Conservation (phyloP, 345 rosid genomes). For the Dimocarpus longan region DNA sequence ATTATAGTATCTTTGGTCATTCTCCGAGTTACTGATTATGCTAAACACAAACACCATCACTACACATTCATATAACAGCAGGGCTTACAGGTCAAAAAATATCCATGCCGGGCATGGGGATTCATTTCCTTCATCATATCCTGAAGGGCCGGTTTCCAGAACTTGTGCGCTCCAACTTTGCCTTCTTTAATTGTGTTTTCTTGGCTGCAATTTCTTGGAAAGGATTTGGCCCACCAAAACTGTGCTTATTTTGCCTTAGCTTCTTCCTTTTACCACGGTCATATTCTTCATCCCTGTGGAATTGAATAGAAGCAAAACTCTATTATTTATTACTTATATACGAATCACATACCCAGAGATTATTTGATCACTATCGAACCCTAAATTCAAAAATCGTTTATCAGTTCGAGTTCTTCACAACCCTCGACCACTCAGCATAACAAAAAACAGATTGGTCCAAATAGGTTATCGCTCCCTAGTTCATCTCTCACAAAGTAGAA, state of each 20-base stretch:
- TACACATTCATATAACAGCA: conserved; percentile 7
- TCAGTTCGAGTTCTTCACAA: not conserved
- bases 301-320: conserved; percentile 11
- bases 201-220: conserved; percentile 69
- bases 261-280: conserved; percentile 95
- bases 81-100: conserved; percentile 28
- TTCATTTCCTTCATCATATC: conserved; percentile 39
- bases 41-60: conserved; percentile 14
- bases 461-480: not conserved
- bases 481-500: not conserved
- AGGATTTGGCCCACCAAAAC: conserved; percentile 62
- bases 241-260: conserved; percentile 44
- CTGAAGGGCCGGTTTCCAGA: conserved; percentile 53
- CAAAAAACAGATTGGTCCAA: not conserved
- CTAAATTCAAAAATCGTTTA: not conserved
- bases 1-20: not conserved
- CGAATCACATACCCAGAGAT: not conserved
- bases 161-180: conserved; percentile 32
- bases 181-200: conserved; percentile 48
- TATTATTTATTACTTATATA: too few species aligned
- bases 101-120: not conserved
- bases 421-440: not conserved
- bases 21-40: not conserved
- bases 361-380: not conserved
- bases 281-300: conserved; percentile 87